These are phyloP conservation scores for Lentinula sp. DNA, from an alignment of 768 basidiomycete species.

Conservation along the genomic window DNA sequence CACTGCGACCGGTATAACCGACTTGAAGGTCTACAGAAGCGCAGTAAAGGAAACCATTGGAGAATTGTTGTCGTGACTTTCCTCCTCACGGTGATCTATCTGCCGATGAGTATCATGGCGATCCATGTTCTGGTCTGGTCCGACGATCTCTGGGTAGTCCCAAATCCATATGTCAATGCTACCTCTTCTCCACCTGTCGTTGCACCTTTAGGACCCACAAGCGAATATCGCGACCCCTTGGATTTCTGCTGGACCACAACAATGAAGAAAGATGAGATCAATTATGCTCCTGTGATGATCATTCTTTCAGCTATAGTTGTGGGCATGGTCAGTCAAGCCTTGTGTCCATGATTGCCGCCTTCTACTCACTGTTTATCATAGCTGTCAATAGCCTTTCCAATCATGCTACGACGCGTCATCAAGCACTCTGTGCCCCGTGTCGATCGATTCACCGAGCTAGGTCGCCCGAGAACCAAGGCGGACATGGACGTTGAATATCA, in stretches of 20 bases:
- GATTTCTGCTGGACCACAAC: constrained; percentile 81
- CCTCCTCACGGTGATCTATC: constrained; percentile 60
- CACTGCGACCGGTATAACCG: constrained; percentile 42
- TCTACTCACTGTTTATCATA: constrained; percentile 15
- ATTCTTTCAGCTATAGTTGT: constrained; percentile 51
- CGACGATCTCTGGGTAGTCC: constrained; percentile 66
- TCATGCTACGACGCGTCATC: constrained; percentile 54
- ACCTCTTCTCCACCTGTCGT: constrained; percentile 43
- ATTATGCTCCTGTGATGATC: constrained; percentile 59
- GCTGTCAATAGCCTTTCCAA: constrained; percentile 69
- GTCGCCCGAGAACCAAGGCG: constrained; percentile 43
- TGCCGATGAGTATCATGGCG: constrained; percentile 74
- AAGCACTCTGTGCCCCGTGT: constrained; percentile 53
- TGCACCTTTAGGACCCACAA: constrained; percentile 47
- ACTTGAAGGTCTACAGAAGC: constrained; percentile 50
- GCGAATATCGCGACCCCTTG: constrained; percentile 51
- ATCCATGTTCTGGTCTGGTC: constrained; percentile 76
- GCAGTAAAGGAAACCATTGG: constrained; percentile 38
- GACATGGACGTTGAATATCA: constrained; percentile 71
- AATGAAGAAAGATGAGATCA: constrained; percentile 62
- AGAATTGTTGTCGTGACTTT: constrained; percentile 59
- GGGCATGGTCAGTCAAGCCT: constrained; percentile 33
- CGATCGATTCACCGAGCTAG: constrained; percentile 67
- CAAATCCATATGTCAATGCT: constrained; percentile 61
- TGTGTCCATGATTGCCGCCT: neutral